Evolutionary conservation across 495 filamentous ascomycete genomes (phyloP), one percentile per base, ranked within the genome.

Genomic region (Aspergillus cavernicola): DNA sequence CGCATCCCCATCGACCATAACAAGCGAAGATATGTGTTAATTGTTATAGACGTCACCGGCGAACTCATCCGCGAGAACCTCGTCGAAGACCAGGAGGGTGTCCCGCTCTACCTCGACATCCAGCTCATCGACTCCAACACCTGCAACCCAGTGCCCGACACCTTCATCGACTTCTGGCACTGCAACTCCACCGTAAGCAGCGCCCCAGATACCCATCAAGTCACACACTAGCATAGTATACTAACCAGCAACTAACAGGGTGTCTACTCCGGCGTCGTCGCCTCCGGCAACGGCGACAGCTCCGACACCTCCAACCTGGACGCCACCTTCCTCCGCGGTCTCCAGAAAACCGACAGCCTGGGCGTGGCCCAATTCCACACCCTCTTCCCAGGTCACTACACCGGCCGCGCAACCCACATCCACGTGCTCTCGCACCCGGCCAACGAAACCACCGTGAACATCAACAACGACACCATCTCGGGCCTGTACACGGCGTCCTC

Each of bases 141-240:
- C 48, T 86, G 80, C 64, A 64, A 79, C 20, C 73, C 80, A 0
- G 64, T 85, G 31, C 72, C 76, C 0, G 63, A 75, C 44, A 65
- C 79, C 26, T 87, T 79, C 56, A 65, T 84, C 33, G 85, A 87
- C 59, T 65, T 83, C 39, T 85, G 83, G 81, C 77, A 79, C 61
- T 75, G 69, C 64, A 80, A 81, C 57, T 37, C 69, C 15, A 72
- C 65, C 19, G 67, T 72, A 59, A 4, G 48, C 35, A 28, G 26
- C 16, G 47, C 54, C 39, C 12, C 4, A 7, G 20, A n/a, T n/a
- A 24, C n/a, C 2, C 4, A 1, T 9, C 44, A 8, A 49, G 1
- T 16, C n/a, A 4, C n/a, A 4, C 6, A 29, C 20, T 70, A 68
- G n/a, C 3, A 40, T 18, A 57, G 12, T 66, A 41, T 7, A 28